phyloP scores from a whole-genome alignment of 78 protist genomes.

The slime mould (Dictyostelium discoideum) region DNA sequence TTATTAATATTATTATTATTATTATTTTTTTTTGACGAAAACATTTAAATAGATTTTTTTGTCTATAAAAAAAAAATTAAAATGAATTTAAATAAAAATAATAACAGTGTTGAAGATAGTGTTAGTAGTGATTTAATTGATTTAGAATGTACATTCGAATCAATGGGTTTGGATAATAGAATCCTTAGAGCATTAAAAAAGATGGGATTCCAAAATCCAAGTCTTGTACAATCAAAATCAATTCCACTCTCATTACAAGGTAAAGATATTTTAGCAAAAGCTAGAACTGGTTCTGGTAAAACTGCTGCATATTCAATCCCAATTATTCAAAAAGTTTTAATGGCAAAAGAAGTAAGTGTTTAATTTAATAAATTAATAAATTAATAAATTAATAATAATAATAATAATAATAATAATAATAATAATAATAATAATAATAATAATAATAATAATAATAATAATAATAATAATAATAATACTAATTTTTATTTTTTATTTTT shows the following conservation, averaged over 20 bases:
- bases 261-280: slow-evolving; percentile 88
- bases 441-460: no score
- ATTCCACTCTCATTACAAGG: slow-evolving; percentile 82
- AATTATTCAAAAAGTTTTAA: slow-evolving; percentile 80
- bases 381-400: background rate
- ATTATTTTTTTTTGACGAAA: background rate
- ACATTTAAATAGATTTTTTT: background rate
- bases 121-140: slow-evolving; percentile 59
- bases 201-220: slow-evolving; percentile 79
- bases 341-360: slow-evolving; percentile 47
- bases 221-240: slow-evolving; percentile 80
- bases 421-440: no score
- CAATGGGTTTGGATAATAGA: slow-evolving; percentile 76
- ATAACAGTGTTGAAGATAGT: background rate
- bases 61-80: background rate
- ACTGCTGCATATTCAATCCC: slow-evolving; percentile 92
- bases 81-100: background rate
- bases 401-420: no score
- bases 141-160: slow-evolving; percentile 55
- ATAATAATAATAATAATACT: no score
- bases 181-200: slow-evolving; percentile 68
- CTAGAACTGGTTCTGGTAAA: slow-evolving; percentile 94
- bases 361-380: no score
- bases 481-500: background rate
- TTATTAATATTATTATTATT: background rate